Evolutionary conservation across 768 basidiomycete genomes (phyloP), one percentile per base, ranked within the genome.

Genomic region (Trametes elegans): DNA sequence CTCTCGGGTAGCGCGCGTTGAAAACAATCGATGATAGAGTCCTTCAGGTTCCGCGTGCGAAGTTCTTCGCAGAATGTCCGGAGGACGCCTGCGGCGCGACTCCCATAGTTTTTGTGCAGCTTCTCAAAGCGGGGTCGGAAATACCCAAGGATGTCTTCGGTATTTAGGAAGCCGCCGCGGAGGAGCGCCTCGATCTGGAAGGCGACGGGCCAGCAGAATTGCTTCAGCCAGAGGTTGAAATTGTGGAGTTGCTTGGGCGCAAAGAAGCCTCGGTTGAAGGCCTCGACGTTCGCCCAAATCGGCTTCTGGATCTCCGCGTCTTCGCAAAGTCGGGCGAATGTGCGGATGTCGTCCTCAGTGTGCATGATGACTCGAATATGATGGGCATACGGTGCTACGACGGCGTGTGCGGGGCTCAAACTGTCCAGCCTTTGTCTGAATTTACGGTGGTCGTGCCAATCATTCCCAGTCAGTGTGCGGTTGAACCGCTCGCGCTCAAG

Each of bases 111-210:
- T 11, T 57, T 65, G 48, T 73, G 72, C 10, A 88, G 66, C 0
- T 65, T 52, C 21, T 74, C 70, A 36, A 90, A 72, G 4, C 64
- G 66, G 1, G 74, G 73, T 16, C 76, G 67, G 34, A 90, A 70
- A 5, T 69, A 62, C 4, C 69, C 45, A 6, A 69, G 64, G 1
- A 93, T 39, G 29, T 90, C 86, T 7, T 70, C 69, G 0, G 88
- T 83, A 55, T 83, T 81, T 19, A 92, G 73, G 18, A 81, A 68
- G 0, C 80, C 79, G 55, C 86, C 88, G 21, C 74, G 81, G 5
- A 93, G 66, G 10, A 90, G 72, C 0, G 82, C 79, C 66, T 89
- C 89, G 26, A 91, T 71, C 67, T 93, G 91, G 65, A 91, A 93
- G 0, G 84, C 86, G 28, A 90, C 76, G 4, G 73, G 68, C 87